Evolutionary conservation across 2,329 filamentous ascomycete species (phyloP), one percentile per base, ranked within the genome.

Genomic region (Nigrospora sphaerica): DNA sequence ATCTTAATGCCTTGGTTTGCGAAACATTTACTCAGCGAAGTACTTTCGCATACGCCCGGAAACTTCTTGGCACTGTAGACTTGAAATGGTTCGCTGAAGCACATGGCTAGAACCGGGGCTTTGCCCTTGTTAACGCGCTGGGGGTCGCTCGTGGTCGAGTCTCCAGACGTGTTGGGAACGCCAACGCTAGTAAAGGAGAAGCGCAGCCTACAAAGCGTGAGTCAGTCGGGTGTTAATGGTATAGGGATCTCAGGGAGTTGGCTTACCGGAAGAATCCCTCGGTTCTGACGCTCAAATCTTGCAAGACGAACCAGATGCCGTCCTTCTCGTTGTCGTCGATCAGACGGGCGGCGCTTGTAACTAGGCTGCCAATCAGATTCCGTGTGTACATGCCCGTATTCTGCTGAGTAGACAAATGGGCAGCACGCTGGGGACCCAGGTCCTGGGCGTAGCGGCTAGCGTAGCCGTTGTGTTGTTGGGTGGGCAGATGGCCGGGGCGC

Each of bases 51-150:
- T 1, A 98, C 93, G 36, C 93, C 93, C 0, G 93, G 93, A 66
- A 98, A 98, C 61, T 96, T 96, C 76, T 98, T 98, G 41, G 93
- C 93, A 3, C 88, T 95, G 68, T 86, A 97, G 31, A 98, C 93
- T 45, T 89, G 88, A 72, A 98, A 97, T 3, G 83, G 77, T 5
- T 95, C 86, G 41, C 88, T 95, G 67, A 92, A 97, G 57, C 83
- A 85, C 10, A 84, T 86, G 1, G 92, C 90, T 16, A 97, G 77
- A 12, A 96, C 85, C 0, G 88, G 88, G 0, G 88, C 87, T 52
- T 82, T 83, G 46, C 83, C 85, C 34, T 79, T 84, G 63, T 90
- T 93, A 49, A 95, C 72, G 62, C 66, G 58, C 47, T 68, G 56
- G 59, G 68, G 55, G 63, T 69, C 54, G 64, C 62, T 61, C 50